Base-by-base conservation (phyloP, 352 stramenopile genomes). In the Globisporangium uncinulatum region DNA sequence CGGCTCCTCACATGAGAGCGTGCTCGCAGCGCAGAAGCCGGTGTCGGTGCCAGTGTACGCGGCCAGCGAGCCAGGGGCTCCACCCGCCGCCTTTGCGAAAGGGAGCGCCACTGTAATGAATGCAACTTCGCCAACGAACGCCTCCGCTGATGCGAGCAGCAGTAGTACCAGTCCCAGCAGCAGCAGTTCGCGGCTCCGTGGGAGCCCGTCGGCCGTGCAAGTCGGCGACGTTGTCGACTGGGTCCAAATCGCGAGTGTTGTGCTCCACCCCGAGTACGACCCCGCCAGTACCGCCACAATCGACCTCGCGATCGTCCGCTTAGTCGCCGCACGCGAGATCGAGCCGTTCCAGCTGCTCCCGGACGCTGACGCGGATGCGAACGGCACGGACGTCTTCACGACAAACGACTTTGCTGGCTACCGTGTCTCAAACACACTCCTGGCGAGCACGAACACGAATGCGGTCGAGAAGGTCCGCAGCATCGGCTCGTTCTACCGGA, bases 231-330 rank as follows among this genome's bases (percentile, higher is more conserved):
- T 66, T 10, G 49, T 61, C 15, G 45, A 49, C 17, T 74, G 67
- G 67, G 57, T 69, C 3, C 14, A 17, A 13, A 54, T 71, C 17
- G 14, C 31, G 3, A 14, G 66, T 20, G 51, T 56, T 32, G 63
- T 48, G 5, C 14, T 70, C 10, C 67, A 75, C 21, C 61, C 64
- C 31, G 51, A 61, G 7, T 75, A 64, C 46, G 46, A 59, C 44
- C 34, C 42, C 20, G 29, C 3, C 24, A 49, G 29, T 14, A 42
- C 41, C 6, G 19, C 54, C 8, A 46, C 57, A 3, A 61, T 51
- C 21, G 61, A 75, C 50, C 44, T 72, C 31, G 67, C 64, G 21
- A 60, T 75, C 31, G 51, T 75, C 6, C 50, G 56, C 6, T 52
- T 75, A 0, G 34, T 55, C 10, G 29, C 29, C 4, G 42, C 56